phyloP scores from a whole-genome alignment of 257 asterid genomes.

The Ocimum tenuiflorum region DNA sequence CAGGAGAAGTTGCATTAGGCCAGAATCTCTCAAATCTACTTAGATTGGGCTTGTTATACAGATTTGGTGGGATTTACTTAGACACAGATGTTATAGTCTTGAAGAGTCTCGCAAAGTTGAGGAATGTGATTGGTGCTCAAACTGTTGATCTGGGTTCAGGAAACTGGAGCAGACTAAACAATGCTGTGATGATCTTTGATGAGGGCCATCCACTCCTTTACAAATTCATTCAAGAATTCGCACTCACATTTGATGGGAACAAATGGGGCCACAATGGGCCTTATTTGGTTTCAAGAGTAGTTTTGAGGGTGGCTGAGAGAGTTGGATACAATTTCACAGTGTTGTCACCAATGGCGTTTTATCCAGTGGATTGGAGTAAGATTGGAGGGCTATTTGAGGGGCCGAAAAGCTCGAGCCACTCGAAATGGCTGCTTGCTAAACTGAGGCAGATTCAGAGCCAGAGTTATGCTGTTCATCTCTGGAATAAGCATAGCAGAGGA shows the following conservation, averaged over 20 bases:
- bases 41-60: slow-evolving; percentile 70
- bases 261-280: slow-evolving; percentile 99
- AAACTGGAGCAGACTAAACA: slow-evolving; percentile 80
- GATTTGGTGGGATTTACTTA: slow-evolving; percentile 81
- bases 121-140: slow-evolving; percentile 77
- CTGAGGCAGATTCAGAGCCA: slow-evolving; percentile 44
- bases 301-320: slow-evolving; percentile 46
- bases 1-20: slow-evolving; percentile 76
- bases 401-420: slow-evolving; percentile 40
- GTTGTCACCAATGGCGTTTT: slow-evolving; percentile 69
- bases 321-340: slow-evolving; percentile 59
- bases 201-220: slow-evolving; percentile 62
- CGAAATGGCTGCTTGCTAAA: slow-evolving; percentile 56
- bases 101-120: slow-evolving; percentile 41
- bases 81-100: slow-evolving; percentile 70
- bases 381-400: slow-evolving; percentile 57
- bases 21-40: slow-evolving; percentile 85
- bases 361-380: slow-evolving; percentile 86
- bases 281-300: slow-evolving; percentile 85
- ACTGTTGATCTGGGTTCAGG: slow-evolving; percentile 46
- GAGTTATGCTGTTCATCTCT: slow-evolving; percentile 66
- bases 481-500: slow-evolving; percentile 86
- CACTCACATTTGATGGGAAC: slow-evolving; percentile 84
- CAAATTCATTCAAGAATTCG: slow-evolving; percentile 86
- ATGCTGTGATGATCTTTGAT: slow-evolving; percentile 88